Percentiles rank a stretch among this genome's conserved stretches.
phyloP scores from a whole-genome alignment of 2,329 filamentous ascomycete genomes.

The Aspergillus glaucus region DNA sequence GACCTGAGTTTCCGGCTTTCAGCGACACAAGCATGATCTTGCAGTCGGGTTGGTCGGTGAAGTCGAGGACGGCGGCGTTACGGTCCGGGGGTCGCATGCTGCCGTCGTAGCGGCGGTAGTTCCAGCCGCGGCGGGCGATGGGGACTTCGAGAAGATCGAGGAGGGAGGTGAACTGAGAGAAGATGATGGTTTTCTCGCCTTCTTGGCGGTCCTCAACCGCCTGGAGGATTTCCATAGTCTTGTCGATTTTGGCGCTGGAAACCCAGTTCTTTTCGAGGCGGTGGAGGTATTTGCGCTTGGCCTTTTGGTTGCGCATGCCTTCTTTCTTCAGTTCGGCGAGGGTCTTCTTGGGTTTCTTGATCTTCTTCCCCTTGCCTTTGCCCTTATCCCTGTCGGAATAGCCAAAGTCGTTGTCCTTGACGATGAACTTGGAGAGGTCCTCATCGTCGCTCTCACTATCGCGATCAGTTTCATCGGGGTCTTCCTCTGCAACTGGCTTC shows the following conservation, averaged over 20 bases:
- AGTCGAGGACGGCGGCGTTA: conserved; percentile 60
- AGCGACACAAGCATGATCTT: conserved; percentile 72
- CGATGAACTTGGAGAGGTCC: conserved; percentile 49
- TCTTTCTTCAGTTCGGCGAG: conserved; percentile 31
- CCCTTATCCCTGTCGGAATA: conserved; percentile 25
- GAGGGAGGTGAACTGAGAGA: conserved; percentile 74
- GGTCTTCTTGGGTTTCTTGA: conserved; percentile 43
- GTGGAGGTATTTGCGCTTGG: conserved; percentile 63
- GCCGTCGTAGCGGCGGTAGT: conserved; percentile 68
- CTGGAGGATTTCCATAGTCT: conserved; percentile 59
- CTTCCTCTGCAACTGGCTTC: conserved; percentile 20
- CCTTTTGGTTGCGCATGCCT: conserved; percentile 56
- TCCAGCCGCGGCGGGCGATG: conserved; percentile 52
- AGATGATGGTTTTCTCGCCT: conserved; percentile 72
- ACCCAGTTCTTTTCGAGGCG: conserved; percentile 64
- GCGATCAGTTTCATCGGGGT: conserved; percentile 16
- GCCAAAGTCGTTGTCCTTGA: conserved; percentile 38
- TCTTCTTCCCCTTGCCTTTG: conserved; percentile 34
- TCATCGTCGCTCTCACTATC: conserved; percentile 29
- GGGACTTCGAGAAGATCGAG: conserved; percentile 72
- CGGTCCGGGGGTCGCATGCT: conserved; percentile 63
- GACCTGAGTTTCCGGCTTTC: conserved; percentile 75
- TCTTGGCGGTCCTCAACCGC: conserved; percentile 43
- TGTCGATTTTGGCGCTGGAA: conserved; percentile 68
- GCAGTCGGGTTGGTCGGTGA: conserved; percentile 55